Base-by-base conservation (phyloP, 2,329 filamentous ascomycete genomes). In the Metarhizium guizhouense region DNA sequence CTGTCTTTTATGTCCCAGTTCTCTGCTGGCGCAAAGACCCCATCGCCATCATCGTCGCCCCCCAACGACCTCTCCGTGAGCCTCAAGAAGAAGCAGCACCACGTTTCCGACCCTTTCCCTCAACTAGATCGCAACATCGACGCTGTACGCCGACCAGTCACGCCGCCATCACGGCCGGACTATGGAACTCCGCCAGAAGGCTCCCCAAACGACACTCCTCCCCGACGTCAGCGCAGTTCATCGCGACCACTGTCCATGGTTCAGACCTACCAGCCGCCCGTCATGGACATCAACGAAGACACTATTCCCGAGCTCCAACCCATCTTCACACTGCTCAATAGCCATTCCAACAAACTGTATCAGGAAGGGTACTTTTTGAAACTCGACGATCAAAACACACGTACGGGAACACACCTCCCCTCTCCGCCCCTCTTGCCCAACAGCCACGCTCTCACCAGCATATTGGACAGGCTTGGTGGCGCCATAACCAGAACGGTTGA, bases 321-420 rank as follows among this genome's bases (percentile, higher is more conserved):
- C 60, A 92, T 97, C 65, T 97, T 97, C 72, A 89, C 84, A 58
- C 94, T 90, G 67, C 81, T 99, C 61, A 97, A 96, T 74, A 94
- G 87, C 72, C 94, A 99, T 70, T 87, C 85, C 56, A 96, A 96
- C 72, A 97, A 97, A 74, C 77, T 97, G 55, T 99, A 97, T 70
- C 92, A 96, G 64, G 94, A 99, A 74, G 94, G 94, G 42, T 99
- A 97, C 68, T 97, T 99, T 63, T 74, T 99, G 63, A 99, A 97
- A 73, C 77, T 99, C 51, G 93, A 96, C 70, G 94, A 99, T 71
- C 85, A 96, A 63, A 95, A 97, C 67, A 86, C 85, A 55, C 86
- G 92, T 96, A 81, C 64, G 90, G 45, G 18, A 82, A 57, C 38
- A 45, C 52, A 49, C 34, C 55, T 20, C 51, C 20, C 47, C 45